A percentile compares a stretch with the other conserved stretches of the same genome.
Conservation (phyloP, 257 asterid species). For the Coffea canephora region DNA sequence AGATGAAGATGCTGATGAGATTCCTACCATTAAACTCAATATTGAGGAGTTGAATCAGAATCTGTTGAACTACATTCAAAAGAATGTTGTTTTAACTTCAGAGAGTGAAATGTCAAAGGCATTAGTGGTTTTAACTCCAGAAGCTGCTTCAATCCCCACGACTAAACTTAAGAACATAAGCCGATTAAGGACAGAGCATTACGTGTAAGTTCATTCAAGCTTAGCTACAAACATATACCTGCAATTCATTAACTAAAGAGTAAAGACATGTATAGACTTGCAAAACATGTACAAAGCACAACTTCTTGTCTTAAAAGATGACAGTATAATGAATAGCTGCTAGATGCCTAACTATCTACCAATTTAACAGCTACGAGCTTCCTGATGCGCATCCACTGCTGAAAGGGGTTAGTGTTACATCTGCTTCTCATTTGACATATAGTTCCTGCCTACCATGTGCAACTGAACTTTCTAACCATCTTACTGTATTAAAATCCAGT, state of each 20-base stretch:
- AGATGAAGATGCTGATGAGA: conserved; percentile 74
- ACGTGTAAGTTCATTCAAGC: conserved; percentile 65
- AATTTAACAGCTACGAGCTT: conserved; percentile 78
- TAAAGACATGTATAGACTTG: background rate
- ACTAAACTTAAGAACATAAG: conserved; percentile 86
- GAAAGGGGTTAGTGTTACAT: conserved; percentile 62
- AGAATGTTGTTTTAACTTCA: conserved; percentile 49
- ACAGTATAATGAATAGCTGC: conserved; percentile 8
- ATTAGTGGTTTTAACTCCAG: conserved; percentile 74
- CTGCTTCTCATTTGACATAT: conserved; percentile 13
- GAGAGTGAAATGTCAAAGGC: conserved; percentile 80
- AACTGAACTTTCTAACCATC: conserved; percentile 18
- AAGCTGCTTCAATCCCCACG: conserved; percentile 84
- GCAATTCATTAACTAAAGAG: background rate
- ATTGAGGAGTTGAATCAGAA: conserved; percentile 76
- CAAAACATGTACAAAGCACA: background rate
- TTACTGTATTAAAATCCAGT: conserved; percentile 45
- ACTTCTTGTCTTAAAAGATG: background rate
- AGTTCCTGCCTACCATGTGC: conserved; percentile 7
- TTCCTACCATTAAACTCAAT: conserved; percentile 85
- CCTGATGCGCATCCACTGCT: conserved; percentile 92
- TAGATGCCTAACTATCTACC: conserved; percentile 21
- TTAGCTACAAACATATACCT: background rate
- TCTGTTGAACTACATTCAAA: conserved; percentile 62
- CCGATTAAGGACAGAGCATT: conserved; percentile 96